Evolutionary conservation across 805 yeast species (phyloP).

Genomic region (Hagleromyces aurorensis): DNA sequence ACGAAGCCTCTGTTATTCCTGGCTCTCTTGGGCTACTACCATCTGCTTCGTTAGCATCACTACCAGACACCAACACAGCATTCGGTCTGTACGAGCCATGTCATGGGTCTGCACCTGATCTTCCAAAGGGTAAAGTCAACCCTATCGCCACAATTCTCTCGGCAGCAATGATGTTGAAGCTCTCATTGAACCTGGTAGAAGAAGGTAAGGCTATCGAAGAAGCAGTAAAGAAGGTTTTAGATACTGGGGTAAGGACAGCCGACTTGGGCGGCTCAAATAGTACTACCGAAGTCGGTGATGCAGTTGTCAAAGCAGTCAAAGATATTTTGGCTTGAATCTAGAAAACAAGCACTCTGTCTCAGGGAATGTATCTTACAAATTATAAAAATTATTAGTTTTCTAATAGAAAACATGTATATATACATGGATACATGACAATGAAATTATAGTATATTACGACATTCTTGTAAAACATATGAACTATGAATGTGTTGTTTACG

Average conservation of each 20-base stretch:
- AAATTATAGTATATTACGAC: no score
- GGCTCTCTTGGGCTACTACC: slow-evolving; percentile 95
- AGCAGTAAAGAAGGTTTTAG: slow-evolving; percentile 80
- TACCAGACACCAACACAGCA: slow-evolving; percentile 90
- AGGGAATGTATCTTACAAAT: no score
- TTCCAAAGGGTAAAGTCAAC: slow-evolving; percentile 79
- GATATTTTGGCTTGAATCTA: slow-evolving; percentile 35
- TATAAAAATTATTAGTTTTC: no score
- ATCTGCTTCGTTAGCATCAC: slow-evolving; percentile 89
- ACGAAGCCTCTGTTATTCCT: slow-evolving; percentile 96
- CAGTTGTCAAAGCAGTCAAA: slow-evolving; percentile 68
- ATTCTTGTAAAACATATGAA: no score
- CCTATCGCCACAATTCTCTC: slow-evolving; percentile 94
- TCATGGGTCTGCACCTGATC: slow-evolving; percentile 97
- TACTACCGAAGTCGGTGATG: slow-evolving; percentile 91
- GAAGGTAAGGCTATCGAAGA: slow-evolving; percentile 85
- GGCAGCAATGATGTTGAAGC: slow-evolving; percentile 94
- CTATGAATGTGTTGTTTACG: no score
- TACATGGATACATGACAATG: no score
- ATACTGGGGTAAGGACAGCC: slow-evolving; percentile 80
- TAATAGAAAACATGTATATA: no score
- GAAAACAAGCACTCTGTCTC: no score
- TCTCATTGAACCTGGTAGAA: slow-evolving; percentile 71
- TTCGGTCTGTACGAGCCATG: slow-evolving; percentile 98
- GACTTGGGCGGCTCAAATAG: slow-evolving; percentile 81